These are phyloP conservation scores for Lagenidium giganteum DNA, from an alignment of 352 stramenopile species.

Conservation along the genomic window DNA sequence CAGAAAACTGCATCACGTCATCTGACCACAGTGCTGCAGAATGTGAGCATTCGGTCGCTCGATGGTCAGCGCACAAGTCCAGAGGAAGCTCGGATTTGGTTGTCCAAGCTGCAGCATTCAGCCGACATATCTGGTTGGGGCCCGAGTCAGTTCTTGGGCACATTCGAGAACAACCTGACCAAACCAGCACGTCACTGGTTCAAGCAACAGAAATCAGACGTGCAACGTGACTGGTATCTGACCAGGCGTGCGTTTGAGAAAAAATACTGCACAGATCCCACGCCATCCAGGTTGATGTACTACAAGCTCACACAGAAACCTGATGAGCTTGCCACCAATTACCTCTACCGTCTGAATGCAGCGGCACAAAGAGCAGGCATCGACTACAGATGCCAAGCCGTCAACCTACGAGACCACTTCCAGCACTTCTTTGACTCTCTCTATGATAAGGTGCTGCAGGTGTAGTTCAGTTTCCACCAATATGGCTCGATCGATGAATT, in stretches of 20 bases:
- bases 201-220: conserved; percentile 1
- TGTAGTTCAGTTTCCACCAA: conserved; percentile 6
- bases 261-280: conserved; percentile 7
- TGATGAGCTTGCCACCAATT: conserved; percentile 10
- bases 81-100: not conserved
- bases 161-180: conserved; percentile 6
- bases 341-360: conserved; percentile 15
- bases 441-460: conserved; percentile 11
- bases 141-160: conserved; percentile 5
- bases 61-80: not conserved
- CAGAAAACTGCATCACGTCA: too few relatives aligned
- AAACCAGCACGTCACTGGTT: conserved; percentile 3
- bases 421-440: conserved; percentile 15
- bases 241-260: not conserved
- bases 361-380: conserved; percentile 2
- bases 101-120: conserved; percentile 3
- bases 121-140: conserved; percentile 7
- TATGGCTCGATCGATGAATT: conserved; percentile 12
- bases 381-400: conserved; percentile 3
- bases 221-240: not conserved
- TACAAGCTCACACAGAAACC: conserved; percentile 14
- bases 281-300: conserved; percentile 1
- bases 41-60: not conserved
- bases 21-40: conserved; percentile 1
- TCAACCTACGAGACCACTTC: conserved; percentile 9